Evolutionary conservation across 805 yeast genomes (phyloP).

Genomic region (Wickerhamiella kazuoi): DNA sequence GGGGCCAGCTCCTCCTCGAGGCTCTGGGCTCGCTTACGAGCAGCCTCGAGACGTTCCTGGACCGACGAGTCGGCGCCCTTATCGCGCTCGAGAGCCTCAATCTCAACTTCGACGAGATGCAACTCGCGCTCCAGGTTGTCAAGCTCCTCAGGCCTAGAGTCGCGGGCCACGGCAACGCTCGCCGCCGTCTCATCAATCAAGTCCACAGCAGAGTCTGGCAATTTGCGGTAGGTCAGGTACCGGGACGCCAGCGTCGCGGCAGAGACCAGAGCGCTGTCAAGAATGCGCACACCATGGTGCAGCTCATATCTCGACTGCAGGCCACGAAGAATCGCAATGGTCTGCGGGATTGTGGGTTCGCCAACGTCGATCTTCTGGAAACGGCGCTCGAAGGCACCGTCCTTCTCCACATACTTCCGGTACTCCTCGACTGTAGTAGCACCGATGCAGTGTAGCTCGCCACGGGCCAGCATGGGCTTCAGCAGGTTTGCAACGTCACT

Average conservation of each 20-base stretch:
- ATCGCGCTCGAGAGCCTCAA: constrained; percentile 92
- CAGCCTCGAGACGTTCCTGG: constrained; percentile 66
- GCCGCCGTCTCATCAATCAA: constrained; percentile 93
- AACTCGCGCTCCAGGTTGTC: constrained; percentile 87
- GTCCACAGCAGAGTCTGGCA: constrained; percentile 96
- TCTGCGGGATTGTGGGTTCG: constrained; percentile 82
- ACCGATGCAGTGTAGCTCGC: constrained; percentile 91
- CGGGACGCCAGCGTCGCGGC: constrained; percentile 93
- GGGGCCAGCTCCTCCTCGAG: constrained; percentile 76
- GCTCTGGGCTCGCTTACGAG: constrained; percentile 62
- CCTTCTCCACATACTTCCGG: constrained; percentile 81
- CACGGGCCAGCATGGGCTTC: constrained; percentile 95
- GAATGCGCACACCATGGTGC: constrained; percentile 92
- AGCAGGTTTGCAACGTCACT: constrained; percentile 91
- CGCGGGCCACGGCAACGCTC: constrained; percentile 93
- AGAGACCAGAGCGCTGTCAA: constrained; percentile 83
- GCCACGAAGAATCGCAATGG: constrained; percentile 92
- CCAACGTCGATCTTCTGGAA: constrained; percentile 94
- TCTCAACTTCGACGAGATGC: constrained; percentile 84
- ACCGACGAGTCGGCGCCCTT: constrained; percentile 68
- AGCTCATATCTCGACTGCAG: constrained; percentile 87
- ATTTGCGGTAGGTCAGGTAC: constrained; percentile 81
- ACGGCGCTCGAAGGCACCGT: constrained; percentile 97
- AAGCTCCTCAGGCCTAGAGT: constrained; percentile 91
- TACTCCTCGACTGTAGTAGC: constrained; percentile 94